Evolutionary conservation across 345 rosid species (phyloP), one percentile per base, ranked within the genome.

Genomic region (Acer yangbiense): DNA sequence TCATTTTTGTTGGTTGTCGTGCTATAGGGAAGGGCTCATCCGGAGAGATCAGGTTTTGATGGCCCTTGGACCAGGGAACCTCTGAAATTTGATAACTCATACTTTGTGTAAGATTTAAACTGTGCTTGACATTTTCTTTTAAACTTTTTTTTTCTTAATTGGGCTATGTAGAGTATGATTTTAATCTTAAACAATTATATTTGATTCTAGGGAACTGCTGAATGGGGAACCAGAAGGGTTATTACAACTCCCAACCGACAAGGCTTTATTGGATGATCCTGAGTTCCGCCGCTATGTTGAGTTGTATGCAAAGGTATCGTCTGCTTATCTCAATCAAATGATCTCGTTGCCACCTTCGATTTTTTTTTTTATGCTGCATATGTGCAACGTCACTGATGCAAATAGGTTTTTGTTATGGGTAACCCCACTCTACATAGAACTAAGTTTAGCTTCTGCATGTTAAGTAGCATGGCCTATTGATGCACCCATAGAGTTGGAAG

Each of bases 61-160:
- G 99, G 99, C 55, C 93, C 99, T 54, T 95, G 99, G 99, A 95
- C 98, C 58, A 80, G 82, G 83, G 96, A 93, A 78, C 98, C 99
- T 57, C 87, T 93, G 77, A 93, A 93, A 86, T 93, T 96, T 80
- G 97, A 92, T 69, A 94, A 94, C 87, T 91, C 99, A 1, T 94
- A 96, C 83, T 96, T 96, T n/a, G 79, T 88, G 99, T 93, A 91
- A 91, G 83, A 68, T 81, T 79, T 68, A 50, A 74, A 67, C 50
- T 13, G 50, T 6, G 52, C 35, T 73, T 23, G 62, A 54, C 48
- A 65, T 48, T 41, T 48, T 76, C 41, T 66, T n/a, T 10, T 27
- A n/a, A n/a, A n/a, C n/a, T 44, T 74, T 65, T 13, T 17, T 11
- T 73, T 21, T 70, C 44, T 63, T n/a, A 20, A 6, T 6, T 1